Conservation (phyloP, 805 yeast species). For the Suhomyces kilbournensis region DNA sequence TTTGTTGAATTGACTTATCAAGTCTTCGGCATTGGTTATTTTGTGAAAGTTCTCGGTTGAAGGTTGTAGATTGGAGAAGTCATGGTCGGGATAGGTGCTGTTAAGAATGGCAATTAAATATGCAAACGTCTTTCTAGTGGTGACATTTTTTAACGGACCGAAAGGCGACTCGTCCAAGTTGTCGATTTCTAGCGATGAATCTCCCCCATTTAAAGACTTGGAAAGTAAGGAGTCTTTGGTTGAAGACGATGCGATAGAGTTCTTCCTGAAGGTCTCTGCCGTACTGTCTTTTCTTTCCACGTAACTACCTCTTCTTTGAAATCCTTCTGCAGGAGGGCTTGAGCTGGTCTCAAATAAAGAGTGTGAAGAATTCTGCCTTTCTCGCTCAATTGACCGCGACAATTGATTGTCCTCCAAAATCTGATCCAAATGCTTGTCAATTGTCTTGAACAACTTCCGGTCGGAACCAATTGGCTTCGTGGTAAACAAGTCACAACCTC, state of each 20-base stretch:
- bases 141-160: constrained; percentile 85
- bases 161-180: constrained; percentile 62
- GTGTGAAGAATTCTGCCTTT: constrained; percentile 34
- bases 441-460: constrained; percentile 79
- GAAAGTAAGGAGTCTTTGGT: constrained; percentile 15
- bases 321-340: constrained; percentile 22
- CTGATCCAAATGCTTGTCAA: constrained; percentile 75
- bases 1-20: constrained; percentile 70
- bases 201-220: constrained; percentile 20
- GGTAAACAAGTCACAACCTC: constrained; percentile 90
- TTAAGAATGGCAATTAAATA: constrained; percentile 86
- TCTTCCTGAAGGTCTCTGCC: constrained; percentile 2
- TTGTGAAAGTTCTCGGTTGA: constrained; percentile 50
- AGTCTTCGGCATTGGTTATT: constrained; percentile 39
- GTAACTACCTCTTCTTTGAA: constrained; percentile 21
- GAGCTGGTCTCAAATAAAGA: constrained; percentile 39
- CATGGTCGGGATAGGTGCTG: constrained; percentile 94
- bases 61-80: constrained; percentile 84
- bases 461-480: constrained; percentile 93
- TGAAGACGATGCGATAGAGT: not conserved
- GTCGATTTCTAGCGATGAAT: constrained; percentile 11
- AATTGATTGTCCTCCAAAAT: constrained; percentile 44
- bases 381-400: constrained; percentile 36
- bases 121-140: constrained; percentile 86
- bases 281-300: constrained; percentile 22